Percentiles rank a stretch among this genome's conserved stretches.
Conservation (phyloP, 2,329 filamentous ascomycete genomes). For the Cadophora malorum region DNA sequence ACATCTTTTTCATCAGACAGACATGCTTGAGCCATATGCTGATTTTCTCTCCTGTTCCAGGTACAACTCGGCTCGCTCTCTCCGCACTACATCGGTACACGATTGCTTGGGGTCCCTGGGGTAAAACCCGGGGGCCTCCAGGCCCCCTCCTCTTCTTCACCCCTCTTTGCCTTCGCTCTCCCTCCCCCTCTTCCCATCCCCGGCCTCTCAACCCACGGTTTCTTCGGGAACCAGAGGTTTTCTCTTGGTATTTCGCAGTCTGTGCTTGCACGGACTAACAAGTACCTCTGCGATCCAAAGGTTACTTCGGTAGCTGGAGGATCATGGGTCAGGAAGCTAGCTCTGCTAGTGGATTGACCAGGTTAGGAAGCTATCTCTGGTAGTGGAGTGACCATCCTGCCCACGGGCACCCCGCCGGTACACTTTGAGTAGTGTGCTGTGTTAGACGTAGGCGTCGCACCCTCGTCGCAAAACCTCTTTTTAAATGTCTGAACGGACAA, state of each 20-base stretch:
- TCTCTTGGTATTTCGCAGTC: not conserved
- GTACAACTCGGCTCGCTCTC: too few species aligned
- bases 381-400: not conserved
- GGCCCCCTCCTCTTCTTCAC: not conserved
- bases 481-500: not conserved
- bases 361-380: not conserved
- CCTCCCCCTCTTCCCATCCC: not conserved
- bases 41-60: too few species aligned
- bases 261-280: not conserved
- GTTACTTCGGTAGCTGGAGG: not conserved
- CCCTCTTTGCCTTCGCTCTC: not conserved
- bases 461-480: not conserved
- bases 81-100: too few species aligned
- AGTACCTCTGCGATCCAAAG: not conserved
- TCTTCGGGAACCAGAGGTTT: conserved; percentile 1
- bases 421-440: conserved; percentile 1
- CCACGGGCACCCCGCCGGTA: not conserved
- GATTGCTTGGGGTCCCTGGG: not conserved
- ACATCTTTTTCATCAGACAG: too few species aligned
- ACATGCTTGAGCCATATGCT: too few species aligned
- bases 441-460: not conserved
- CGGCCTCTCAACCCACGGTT: not conserved
- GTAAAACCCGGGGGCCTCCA: not conserved
- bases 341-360: not conserved
- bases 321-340: not conserved